Conservation (phyloP, 2,329 filamentous ascomycete species). For the Emmonsiellopsis sp. region DNA sequence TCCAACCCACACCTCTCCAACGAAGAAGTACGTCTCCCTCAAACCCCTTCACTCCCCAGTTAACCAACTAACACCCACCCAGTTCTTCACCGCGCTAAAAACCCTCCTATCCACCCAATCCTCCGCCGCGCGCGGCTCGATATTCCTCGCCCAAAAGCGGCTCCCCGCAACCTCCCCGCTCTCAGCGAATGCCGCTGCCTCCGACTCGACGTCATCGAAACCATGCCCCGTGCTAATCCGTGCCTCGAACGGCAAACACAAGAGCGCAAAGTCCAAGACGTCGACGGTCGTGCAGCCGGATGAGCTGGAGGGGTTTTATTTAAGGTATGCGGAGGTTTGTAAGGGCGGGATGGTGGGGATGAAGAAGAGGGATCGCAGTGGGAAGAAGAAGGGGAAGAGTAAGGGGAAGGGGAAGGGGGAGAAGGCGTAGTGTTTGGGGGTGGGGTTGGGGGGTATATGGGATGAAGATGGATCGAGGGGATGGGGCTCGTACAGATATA, state of each 20-base stretch:
- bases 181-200: conserved; percentile 42
- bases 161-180: conserved; percentile 23
- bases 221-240: conserved; percentile 69
- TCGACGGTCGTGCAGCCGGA: conserved; percentile 73
- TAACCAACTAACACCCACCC: conserved; percentile 1
- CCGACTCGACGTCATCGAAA: conserved; percentile 38
- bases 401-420: conserved; percentile 53
- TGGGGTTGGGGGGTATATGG: neutral
- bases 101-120: conserved; percentile 31
- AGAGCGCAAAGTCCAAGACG: conserved; percentile 60
- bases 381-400: conserved; percentile 68
- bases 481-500: neutral
- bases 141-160: conserved; percentile 36
- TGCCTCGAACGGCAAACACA: conserved; percentile 68
- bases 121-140: conserved; percentile 31
- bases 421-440: neutral
- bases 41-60: neutral
- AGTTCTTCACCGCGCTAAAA: conserved; percentile 36
- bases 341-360: conserved; percentile 79
- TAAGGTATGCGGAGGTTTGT: conserved; percentile 78
- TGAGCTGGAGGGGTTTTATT: conserved; percentile 71
- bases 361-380: conserved; percentile 89
- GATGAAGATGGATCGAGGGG: neutral
- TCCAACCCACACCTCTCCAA: conserved; percentile 23
- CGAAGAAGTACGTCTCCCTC: conserved; percentile 28